A percentile compares a stretch with the other conserved stretches of the same genome.
Evolutionary conservation across 2,329 filamentous ascomycete genomes (phyloP).

Genomic region (Cercospora sojina): DNA sequence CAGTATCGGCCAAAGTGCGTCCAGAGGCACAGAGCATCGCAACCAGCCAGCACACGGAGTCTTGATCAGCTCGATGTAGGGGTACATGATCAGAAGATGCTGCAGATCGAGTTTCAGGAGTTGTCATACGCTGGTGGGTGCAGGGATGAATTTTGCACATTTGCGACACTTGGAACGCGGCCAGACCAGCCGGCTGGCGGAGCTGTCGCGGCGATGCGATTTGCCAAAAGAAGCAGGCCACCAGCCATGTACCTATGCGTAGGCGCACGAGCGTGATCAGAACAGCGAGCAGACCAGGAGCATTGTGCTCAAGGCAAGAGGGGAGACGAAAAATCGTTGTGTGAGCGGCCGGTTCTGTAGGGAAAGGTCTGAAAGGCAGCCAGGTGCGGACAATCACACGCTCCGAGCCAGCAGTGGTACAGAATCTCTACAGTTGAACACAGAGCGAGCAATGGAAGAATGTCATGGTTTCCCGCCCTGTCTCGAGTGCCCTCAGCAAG

Average conservation of each 20-base stretch:
- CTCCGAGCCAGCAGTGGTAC: no score
- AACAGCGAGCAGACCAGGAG: no score
- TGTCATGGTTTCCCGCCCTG: no score
- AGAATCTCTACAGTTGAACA: no score
- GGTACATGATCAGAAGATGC: not conserved
- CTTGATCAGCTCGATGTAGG: not conserved
- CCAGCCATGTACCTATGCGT: no score
- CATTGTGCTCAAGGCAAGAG: not conserved
- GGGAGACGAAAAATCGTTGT: not conserved
- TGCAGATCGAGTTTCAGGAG: not conserved
- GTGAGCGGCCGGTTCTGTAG: not conserved
- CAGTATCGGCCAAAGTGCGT: not conserved
- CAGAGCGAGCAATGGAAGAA: no score
- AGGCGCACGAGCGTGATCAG: no score
- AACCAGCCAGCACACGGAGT: not conserved
- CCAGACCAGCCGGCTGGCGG: not conserved
- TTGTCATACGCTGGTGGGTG: not conserved
- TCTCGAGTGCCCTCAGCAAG: no score
- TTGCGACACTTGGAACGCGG: not conserved
- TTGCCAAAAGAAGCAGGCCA: not conserved
- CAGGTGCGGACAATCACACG: no score
- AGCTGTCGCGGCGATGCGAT: not conserved
- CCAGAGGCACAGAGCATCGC: not conserved
- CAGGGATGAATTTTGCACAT: not conserved
- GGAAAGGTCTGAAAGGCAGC: no score